phyloP scores from a whole-genome alignment of 1,139 yeast species.

The Suhomyces ambrosiae region DNA sequence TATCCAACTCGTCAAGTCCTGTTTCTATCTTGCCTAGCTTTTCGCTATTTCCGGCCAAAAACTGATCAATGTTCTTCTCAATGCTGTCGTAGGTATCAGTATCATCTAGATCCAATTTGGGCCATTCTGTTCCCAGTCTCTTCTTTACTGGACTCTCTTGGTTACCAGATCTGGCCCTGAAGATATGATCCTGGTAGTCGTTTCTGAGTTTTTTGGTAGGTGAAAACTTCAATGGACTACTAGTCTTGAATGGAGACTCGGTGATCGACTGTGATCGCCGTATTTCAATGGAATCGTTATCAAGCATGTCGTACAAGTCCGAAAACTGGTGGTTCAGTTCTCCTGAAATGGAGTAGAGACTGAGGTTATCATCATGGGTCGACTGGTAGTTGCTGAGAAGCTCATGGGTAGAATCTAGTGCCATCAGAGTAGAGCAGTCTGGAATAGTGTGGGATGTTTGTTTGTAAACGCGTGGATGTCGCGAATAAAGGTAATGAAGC shows the following conservation, averaged over 20 bases:
- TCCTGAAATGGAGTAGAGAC: conserved; percentile 16
- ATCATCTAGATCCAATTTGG: conserved; percentile 10
- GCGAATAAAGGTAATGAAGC: no score
- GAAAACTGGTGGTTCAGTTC: conserved; percentile 15
- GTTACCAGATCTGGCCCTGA: conserved; percentile 18
- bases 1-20: conserved; percentile 19
- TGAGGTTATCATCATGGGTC: conserved; percentile 16
- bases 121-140: conserved; percentile 2
- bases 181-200: conserved; percentile 24
- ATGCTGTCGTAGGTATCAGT: conserved; percentile 13
- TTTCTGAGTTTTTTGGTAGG: conserved; percentile 22
- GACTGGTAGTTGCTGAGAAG: conserved; percentile 17
- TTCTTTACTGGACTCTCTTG: conserved; percentile 19
- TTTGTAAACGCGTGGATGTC: conserved; percentile 6
- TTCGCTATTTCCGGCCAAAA: conserved; percentile 7
- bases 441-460: background rate
- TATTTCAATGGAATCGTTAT: conserved; percentile 20
- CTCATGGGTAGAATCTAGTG: conserved; percentile 20
- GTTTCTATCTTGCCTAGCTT: background rate
- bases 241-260: conserved; percentile 17
- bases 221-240: conserved; percentile 17
- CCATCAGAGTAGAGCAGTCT: background rate
- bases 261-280: conserved; percentile 15
- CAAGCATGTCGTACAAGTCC: conserved; percentile 18
- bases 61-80: conserved; percentile 15